Percentiles rank a stretch among this genome's conserved stretches.
Conservation (phyloP, 345 rosid species). For the Eucalyptus polyanthemos region DNA sequence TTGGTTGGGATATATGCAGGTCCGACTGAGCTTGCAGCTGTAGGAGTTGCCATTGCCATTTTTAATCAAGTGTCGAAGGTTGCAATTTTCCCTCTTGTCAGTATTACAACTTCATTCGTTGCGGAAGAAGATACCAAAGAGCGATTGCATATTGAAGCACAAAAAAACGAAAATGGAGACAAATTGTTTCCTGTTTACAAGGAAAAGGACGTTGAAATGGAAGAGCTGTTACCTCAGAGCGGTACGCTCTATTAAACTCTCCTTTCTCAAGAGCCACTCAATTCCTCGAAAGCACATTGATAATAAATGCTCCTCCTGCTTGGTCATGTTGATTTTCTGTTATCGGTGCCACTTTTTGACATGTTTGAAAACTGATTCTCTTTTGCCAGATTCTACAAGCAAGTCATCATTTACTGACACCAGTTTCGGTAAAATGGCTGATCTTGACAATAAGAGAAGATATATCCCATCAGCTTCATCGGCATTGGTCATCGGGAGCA, state of each 20-base stretch:
- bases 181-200: constrained; percentile 28
- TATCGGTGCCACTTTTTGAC: not conserved
- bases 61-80: constrained; percentile 92
- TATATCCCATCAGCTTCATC: constrained; percentile 91
- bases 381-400: constrained; percentile 1
- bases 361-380: not conserved
- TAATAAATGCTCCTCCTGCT: not conserved
- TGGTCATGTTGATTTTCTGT: not conserved
- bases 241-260: not conserved
- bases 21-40: constrained; percentile 90
- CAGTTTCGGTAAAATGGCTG: constrained; percentile 11
- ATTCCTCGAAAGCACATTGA: not conserved
- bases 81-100: constrained; percentile 89
- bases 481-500: constrained; percentile 68
- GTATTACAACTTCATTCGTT: constrained; percentile 90
- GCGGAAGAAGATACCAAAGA: constrained; percentile 82
- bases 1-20: not conserved
- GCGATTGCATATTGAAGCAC: constrained; percentile 3
- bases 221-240: not conserved
- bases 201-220: constrained; percentile 13
- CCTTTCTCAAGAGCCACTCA: not conserved
- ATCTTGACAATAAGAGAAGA: constrained; percentile 22
- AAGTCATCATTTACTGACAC: not conserved
- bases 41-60: constrained; percentile 87
- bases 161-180: not conserved